Conservation (phyloP, 176 grass and related monocot genomes). For the Ensete glaucum region DNA sequence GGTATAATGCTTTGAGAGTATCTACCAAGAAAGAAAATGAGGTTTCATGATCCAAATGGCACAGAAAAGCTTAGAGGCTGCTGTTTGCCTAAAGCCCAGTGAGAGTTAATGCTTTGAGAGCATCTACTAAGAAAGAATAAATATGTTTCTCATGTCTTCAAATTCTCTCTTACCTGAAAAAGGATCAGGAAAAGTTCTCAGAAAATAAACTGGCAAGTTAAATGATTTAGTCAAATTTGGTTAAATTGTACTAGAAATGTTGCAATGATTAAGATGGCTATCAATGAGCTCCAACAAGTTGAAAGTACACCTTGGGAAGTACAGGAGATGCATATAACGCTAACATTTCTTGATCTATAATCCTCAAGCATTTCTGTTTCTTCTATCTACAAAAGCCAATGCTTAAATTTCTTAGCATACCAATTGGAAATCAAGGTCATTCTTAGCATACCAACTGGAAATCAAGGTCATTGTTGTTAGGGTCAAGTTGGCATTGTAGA, state of each 20-base stretch:
- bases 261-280: too few species aligned
- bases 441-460: too few species aligned
- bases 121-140: neutral
- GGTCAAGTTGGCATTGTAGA: too few species aligned
- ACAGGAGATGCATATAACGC: neutral
- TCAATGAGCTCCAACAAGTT: neutral
- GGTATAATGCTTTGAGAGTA: too few species aligned
- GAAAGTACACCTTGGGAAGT: neutral
- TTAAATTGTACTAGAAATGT: neutral
- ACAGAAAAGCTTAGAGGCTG: too few species aligned
- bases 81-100: too few species aligned
- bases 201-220: neutral
- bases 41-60: too few species aligned
- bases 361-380: slow-evolving; percentile 27
- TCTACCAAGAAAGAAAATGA: too few species aligned
- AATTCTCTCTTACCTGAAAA: too few species aligned
- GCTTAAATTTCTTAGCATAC: neutral
- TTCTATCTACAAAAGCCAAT: slow-evolving; percentile 35
- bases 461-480: too few species aligned
- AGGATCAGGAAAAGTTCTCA: neutral
- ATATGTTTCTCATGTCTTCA: too few species aligned
- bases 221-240: neutral
- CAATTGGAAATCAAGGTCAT: neutral
- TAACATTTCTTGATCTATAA: slow-evolving; percentile 48
- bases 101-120: too few species aligned